Evolutionary conservation across 805 yeast species (phyloP), one percentile per base, ranked within the genome.

Genomic region (Candida manassasensis): DNA sequence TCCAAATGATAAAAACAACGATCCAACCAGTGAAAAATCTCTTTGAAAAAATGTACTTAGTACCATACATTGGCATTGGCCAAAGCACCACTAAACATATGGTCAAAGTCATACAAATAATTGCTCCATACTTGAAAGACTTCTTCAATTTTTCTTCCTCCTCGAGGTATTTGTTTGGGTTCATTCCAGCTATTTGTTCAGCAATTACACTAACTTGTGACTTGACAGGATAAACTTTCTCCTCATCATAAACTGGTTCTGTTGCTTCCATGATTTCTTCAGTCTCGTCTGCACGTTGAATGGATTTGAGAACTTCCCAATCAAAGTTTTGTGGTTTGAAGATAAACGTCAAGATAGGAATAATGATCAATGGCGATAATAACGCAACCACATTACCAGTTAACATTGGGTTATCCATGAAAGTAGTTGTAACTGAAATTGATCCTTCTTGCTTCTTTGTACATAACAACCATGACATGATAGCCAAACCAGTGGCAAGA

Each of bases 21-120:
- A 88, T 74, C 96, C 96, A 88, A 29, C 95, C 96, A 5, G 93
- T 84, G 59, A 87, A 88, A 62, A 85, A 85, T 38, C 57, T 59
- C 56, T 75, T 79, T 35, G 85, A 76, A 60, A 87, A 88, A 27
- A 87, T 67, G 52, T 87, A 87, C 3, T 74, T 71, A 4, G 81
- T 53, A 21, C 95, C 96, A 56, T 81, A 87, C 93, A 88, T 81
- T 45, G 96, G 96, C 87, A 87, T 84, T 50, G 96, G 96, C 93
- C 94, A 86, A 19, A 87, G 51, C 17, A 88, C 71, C 21, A 87
- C 61, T 33, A 87, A 62, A 31, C 81, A 68, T 6, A 85, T 46
- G 4, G 86, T 77, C 45, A 85, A 68, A 28, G 73, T 61, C 2
- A 75, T 57, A 53, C 89, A 82, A 27, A 84, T 62, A 36, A 61